Evolutionary conservation across 148 eudicot species (phyloP).

Genomic region (Chenopodium berlandieri): DNA sequence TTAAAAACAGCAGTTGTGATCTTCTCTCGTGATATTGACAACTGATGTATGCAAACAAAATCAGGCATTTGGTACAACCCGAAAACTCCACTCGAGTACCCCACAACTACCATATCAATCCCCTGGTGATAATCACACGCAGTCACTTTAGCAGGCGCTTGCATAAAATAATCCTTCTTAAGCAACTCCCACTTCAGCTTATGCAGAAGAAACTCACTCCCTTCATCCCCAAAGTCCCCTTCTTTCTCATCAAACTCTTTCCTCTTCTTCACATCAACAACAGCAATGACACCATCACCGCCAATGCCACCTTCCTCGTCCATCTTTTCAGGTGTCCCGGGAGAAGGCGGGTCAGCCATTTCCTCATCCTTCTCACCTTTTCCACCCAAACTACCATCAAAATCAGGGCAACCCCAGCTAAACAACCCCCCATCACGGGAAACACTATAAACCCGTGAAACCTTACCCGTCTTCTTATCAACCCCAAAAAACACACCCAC

Average conservation of each 20-base stretch:
- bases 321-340: constrained; percentile 74
- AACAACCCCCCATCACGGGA: constrained; percentile 88
- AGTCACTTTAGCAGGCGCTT: constrained; percentile 76
- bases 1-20: constrained; percentile 83
- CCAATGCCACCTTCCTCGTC: constrained; percentile 30
- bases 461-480: constrained; percentile 53
- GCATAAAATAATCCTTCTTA: constrained; percentile 85
- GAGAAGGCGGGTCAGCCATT: constrained; percentile 61
- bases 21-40: constrained; percentile 84
- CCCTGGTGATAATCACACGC: constrained; percentile 79
- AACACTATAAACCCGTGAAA: constrained; percentile 55
- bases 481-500: constrained; percentile 73
- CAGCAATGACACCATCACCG: not conserved
- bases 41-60: constrained; percentile 73
- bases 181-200: constrained; percentile 72
- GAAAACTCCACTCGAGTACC: constrained; percentile 89
- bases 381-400: constrained; percentile 33
- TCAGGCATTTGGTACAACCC: constrained; percentile 96
- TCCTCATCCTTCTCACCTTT: constrained; percentile 29
- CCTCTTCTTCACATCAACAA: constrained; percentile 49
- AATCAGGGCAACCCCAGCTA: constrained; percentile 54
- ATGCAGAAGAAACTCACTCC: constrained; percentile 46
- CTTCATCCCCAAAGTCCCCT: constrained; percentile 33
- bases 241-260: constrained; percentile 50
- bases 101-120: constrained; percentile 76